Base-by-base conservation (phyloP, 208 protist species). In the Acanthamoeba rhysodes region DNA sequence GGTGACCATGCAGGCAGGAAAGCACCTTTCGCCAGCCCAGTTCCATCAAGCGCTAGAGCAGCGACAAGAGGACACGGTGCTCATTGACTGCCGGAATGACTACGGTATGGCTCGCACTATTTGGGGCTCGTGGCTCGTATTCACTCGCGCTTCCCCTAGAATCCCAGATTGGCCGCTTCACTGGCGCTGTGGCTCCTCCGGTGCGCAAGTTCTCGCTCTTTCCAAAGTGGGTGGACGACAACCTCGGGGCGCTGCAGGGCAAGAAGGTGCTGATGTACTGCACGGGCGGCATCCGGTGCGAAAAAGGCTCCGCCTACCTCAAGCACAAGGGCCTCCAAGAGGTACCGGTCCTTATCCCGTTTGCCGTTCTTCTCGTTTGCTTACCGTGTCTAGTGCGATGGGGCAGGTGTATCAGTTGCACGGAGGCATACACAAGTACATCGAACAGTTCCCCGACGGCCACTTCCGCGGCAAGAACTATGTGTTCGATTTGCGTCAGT, bases 171-270 rank as follows among this genome's bases (percentile, higher is more conserved):
- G 94, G 94, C 10, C 80, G 80, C 18, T 95, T 95, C 48, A 59
- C 84, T 32, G 48, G 55, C 27, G 68, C 94, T 48, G 32, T 94
- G 41, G 41, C 66, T 22, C 85, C 87, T 27, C 64, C 70, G 8
- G 80, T 95, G 18, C 94, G 94, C 84, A 95, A 95, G 94, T 95
- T 95, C 14, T 88, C 70, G 8, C 80, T 87, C 20, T 95, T 88
- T 72, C 94, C 94, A 5, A 55, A 84, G 57, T 64, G 57, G 57
- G 57, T 64, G 5, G 57, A 64, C 57, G 57, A 64, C 57, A 64
- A 64, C 24, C 76, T 84, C 9, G 94, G 94, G 29, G 94, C 94
- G 57, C 57, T 64, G 20, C 57, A 64, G 20, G 57, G 12, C 57
- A 64, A 64, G 57, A 3, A 64, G 57, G 57, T 64, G 57, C 57